Base-by-base conservation (phyloP, 352 stramenopile species). In the Globisporangium abappressorium region DNA sequence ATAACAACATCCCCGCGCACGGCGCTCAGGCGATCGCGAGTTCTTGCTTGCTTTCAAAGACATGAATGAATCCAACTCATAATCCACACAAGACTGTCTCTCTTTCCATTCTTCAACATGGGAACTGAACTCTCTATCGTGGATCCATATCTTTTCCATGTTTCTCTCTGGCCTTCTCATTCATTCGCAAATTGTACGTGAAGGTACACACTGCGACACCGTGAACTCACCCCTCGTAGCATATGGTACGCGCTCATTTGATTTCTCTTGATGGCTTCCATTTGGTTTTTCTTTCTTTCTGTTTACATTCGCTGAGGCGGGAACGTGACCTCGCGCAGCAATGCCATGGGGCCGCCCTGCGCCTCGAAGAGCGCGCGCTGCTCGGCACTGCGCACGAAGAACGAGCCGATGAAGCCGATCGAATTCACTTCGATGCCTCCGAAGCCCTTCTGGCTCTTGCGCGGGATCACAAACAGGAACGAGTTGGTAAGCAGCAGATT, bases 361-460 rank as follows among this genome's bases (percentile, higher is more conserved):
- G 69, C 60, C 55, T 83, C 47, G 57, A 93, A 82, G 62, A 84
- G 77, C 53, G 71, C 75, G 60, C 81, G 74, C 70, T 93, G 87
- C 34, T 84, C 77, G 20, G 83, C 66, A 62, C 81, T 83, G 61
- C 79, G 81, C 54, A 89, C 82, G 64, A 92, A 91, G 66, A 92
- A 93, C 14, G 83, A 93, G 5, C 87, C 87, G 46, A 89, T 89
- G 64, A 93, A 93, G 68, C 85, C 87, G 60, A 94, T 93, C 12
- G 83, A 91, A 70, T 94, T 93, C 54, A 94, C 85, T 70, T 94
- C 87, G 61, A 94, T 92, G 70, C 80, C 79, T 3, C 84, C 74
- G 47, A 81, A 80, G 24, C 74, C 43, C 43, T 51, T 57, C 38
- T 85, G 79, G 6, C 65, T 69, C 62, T 80, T 83, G 49, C 87